Percentiles rank a stretch among this genome's conserved stretches.
Evolutionary conservation across 2,329 filamentous ascomycete species (phyloP).

Genomic region (Fonsecaea erecta): DNA sequence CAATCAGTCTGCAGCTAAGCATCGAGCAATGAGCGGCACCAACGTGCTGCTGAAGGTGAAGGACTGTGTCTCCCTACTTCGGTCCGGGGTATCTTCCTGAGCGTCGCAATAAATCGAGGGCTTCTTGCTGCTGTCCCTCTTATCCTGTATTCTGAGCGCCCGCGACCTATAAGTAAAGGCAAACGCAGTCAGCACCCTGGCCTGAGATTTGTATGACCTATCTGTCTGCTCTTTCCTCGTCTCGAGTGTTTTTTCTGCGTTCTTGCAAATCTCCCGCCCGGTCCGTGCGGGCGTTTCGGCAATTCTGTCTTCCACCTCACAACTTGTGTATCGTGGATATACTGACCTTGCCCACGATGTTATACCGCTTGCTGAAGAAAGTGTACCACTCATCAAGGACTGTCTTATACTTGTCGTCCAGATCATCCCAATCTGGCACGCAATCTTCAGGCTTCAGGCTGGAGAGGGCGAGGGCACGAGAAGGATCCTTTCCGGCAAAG

Average conservation of each 20-base stretch:
- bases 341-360: conserved; percentile 63
- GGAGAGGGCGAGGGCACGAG: conserved; percentile 83
- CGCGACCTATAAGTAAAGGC: conserved; percentile 26
- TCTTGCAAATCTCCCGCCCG: not conserved
- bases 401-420: conserved; percentile 82
- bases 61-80: not conserved
- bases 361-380: conserved; percentile 97
- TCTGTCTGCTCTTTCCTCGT: not conserved
- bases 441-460: conserved; percentile 87
- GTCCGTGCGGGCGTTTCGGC: not conserved
- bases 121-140: conserved; percentile 1
- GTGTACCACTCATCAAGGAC: conserved; percentile 90
- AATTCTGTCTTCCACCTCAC: conserved; percentile 9
- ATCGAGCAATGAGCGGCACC: not conserved
- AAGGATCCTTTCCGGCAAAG: conserved; percentile 94
- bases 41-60: not conserved
- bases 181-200: conserved; percentile 16
- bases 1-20: not conserved
- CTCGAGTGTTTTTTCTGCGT: not conserved
- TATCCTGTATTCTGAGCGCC: conserved; percentile 33
- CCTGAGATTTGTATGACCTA: not conserved
- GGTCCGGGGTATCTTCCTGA: not conserved
- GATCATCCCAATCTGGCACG: conserved; percentile 77
- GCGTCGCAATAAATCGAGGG: conserved; percentile 1
- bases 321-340: conserved; percentile 17